Evolutionary conservation across 176 grass and related monocot genomes (phyloP).

Genomic region (Eragrostis nindensis): DNA sequence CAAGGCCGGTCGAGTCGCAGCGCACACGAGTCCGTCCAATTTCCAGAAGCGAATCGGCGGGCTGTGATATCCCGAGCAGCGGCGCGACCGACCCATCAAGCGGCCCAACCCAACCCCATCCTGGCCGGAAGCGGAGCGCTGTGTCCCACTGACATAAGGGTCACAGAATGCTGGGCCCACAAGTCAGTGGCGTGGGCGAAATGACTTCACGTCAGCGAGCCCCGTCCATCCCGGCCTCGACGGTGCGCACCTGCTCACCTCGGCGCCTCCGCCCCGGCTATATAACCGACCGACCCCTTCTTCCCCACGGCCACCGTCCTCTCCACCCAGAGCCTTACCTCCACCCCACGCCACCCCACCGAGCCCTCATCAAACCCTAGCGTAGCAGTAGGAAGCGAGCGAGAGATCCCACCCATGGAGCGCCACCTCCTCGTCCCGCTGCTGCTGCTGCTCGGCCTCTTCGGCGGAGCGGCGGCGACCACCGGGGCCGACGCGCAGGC

Average conservation of each 20-base stretch:
- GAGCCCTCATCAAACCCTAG: slow-evolving; percentile 31
- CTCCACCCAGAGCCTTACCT: slow-evolving; percentile 1
- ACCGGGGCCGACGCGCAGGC: background rate
- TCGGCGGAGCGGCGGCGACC: background rate
- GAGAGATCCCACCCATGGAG: slow-evolving; percentile 30
- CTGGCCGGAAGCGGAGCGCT: no score
- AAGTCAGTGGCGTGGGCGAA: no score
- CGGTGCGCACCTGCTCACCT: background rate
- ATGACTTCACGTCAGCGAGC: no score
- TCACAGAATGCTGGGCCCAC: no score
- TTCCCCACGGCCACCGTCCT: background rate
- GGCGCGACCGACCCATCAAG: background rate
- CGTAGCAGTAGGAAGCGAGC: slow-evolving; percentile 1
- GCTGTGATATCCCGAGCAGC: background rate
- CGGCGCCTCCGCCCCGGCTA: slow-evolving; percentile 4
- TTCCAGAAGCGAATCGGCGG: no score
- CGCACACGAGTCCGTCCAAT: no score
- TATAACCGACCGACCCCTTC: background rate
- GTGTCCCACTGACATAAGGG: no score
- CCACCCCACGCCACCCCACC: background rate
- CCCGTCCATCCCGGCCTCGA: no score
- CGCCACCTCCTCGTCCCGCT: background rate
- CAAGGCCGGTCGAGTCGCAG: no score
- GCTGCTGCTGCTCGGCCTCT: slow-evolving; percentile 12
- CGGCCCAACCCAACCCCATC: background rate